These are phyloP conservation scores for Lipomyces japonicus DNA, from an alignment of 805 yeast species.

Conservation along the genomic window DNA sequence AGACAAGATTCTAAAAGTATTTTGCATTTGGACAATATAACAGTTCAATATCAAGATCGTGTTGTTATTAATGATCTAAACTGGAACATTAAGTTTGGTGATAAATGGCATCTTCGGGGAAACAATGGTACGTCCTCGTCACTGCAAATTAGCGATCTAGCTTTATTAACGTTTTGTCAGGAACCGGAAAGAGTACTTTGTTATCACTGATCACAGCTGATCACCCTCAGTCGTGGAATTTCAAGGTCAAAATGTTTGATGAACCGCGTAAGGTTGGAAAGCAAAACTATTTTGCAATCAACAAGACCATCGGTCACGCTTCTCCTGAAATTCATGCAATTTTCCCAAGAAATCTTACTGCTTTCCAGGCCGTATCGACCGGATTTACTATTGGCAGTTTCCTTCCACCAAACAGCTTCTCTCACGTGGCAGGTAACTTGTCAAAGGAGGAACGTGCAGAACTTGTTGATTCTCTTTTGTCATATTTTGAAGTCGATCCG, in stretches of 20 bases:
- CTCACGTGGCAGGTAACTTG: constrained; percentile 27
- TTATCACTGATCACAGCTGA: constrained; percentile 83
- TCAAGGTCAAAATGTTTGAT: constrained; percentile 60
- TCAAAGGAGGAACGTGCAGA: constrained; percentile 36
- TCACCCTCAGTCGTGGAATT: constrained; percentile 95
- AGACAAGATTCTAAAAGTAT: constrained; percentile 28
- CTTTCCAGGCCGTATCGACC: constrained; percentile 58
- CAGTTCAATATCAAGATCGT: constrained; percentile 61
- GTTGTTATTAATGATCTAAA: constrained; percentile 56
- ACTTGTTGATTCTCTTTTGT: constrained; percentile 46
- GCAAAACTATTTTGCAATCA: constrained; percentile 72
- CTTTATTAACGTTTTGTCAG: neutral
- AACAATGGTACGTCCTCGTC: constrained; percentile 60
- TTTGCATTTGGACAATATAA: constrained; percentile 57
- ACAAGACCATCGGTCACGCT: constrained; percentile 73
- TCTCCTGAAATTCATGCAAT: constrained; percentile 91
- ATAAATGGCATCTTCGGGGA: constrained; percentile 86
- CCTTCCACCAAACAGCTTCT: constrained; percentile 46
- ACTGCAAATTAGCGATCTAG: neutral
- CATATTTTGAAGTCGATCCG: constrained; percentile 46
- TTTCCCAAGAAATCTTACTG: constrained; percentile 58
- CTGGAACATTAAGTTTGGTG: constrained; percentile 68
- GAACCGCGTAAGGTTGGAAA: constrained; percentile 68
- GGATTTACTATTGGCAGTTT: constrained; percentile 72
- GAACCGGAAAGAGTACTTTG: constrained; percentile 82